These are phyloP conservation scores for Aspergillus conjunctus DNA, from an alignment of 495 filamentous ascomycete species.

Conservation along the genomic window DNA sequence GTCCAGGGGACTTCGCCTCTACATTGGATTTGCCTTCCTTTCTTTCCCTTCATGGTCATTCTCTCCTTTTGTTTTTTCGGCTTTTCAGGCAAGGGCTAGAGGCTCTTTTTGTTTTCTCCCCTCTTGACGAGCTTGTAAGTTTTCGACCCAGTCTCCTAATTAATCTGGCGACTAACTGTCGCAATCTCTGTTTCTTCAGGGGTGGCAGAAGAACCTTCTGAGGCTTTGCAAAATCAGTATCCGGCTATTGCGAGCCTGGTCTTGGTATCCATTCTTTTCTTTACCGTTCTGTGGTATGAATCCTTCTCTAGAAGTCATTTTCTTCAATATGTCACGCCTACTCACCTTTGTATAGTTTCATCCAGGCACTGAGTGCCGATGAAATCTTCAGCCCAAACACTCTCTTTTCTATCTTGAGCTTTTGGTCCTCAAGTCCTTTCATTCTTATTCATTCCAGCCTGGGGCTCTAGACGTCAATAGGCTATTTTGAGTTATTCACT, in stretches of 20 bases:
- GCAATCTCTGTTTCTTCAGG: constrained; percentile 13
- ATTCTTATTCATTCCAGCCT: constrained; percentile 16
- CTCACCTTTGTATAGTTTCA: constrained; percentile 12
- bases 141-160: neutral
- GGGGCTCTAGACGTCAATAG: constrained; percentile 14
- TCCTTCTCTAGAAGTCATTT: constrained; percentile 8
- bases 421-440: constrained; percentile 23
- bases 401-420: constrained; percentile 26
- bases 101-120: constrained; percentile 23
- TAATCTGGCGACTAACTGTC: constrained; percentile 16
- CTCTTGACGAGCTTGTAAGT: constrained; percentile 27
- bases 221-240: constrained; percentile 22
- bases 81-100: constrained; percentile 26
- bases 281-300: constrained; percentile 19
- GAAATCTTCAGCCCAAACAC: constrained; percentile 27
- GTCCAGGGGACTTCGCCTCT: constrained; percentile 15
- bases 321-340: constrained; percentile 3
- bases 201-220: constrained; percentile 15
- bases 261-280: constrained; percentile 19
- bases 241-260: constrained; percentile 20
- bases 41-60: constrained; percentile 11
- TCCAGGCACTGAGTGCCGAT: constrained; percentile 46
- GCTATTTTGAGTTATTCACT: constrained; percentile 1
- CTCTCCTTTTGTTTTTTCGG: constrained; percentile 18
- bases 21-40: constrained; percentile 16